These are phyloP conservation scores for Lepiota venenata DNA, from an alignment of 768 basidiomycete genomes.

Conservation along the genomic window DNA sequence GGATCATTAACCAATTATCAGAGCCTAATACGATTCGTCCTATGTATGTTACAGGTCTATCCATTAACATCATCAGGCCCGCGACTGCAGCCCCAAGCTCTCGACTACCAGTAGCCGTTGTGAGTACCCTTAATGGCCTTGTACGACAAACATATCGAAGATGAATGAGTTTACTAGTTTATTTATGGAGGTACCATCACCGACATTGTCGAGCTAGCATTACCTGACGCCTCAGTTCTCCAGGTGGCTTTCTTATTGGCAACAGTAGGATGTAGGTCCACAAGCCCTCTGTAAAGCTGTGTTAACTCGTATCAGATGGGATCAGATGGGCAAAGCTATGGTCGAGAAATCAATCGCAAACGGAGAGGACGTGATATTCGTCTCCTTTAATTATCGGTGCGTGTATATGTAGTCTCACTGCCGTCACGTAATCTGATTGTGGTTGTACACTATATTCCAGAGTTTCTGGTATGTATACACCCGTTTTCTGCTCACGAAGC, in stretches of 20 bases:
- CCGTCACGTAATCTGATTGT: conserved; percentile 12
- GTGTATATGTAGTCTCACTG: background rate
- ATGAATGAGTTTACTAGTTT: conserved; percentile 20
- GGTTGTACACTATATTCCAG: conserved; percentile 15
- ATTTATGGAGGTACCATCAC: conserved; percentile 24
- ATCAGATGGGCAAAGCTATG: background rate
- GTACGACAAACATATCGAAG: conserved; percentile 14
- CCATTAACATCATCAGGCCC: conserved; percentile 40
- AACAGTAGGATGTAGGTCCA: conserved; percentile 20
- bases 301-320: conserved; percentile 20
- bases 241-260: conserved; percentile 31
- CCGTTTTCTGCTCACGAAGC: background rate
- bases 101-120: conserved; percentile 39
- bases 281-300: conserved; percentile 25
- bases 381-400: conserved; percentile 35
- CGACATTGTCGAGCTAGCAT: background rate
- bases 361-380: conserved; percentile 32
- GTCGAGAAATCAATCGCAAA: conserved; percentile 20
- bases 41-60: conserved; percentile 28
- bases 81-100: conserved; percentile 17
- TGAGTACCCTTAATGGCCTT: conserved; percentile 17
- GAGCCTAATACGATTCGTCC: background rate
- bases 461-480: background rate
- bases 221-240: background rate
- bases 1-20: background rate